Conservation (phyloP, 768 basidiomycete genomes). For the Sarcodon sp. region DNA sequence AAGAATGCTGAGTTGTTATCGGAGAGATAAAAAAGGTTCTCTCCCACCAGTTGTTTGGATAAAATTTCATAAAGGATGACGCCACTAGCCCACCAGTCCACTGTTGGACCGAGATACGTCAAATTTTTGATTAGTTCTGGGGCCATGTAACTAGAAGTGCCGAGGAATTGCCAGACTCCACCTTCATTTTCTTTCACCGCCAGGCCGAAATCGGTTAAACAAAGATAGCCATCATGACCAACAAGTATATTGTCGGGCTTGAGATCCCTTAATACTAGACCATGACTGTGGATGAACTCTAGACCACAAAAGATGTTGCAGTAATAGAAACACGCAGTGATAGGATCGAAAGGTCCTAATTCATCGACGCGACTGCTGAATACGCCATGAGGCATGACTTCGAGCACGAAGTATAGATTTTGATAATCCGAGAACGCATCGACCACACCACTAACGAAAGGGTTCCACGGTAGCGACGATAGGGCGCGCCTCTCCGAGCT, state of each 20-base stretch:
- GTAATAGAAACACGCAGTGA: conserved; percentile 35
- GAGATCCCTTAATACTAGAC: conserved; percentile 40
- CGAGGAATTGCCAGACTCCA: conserved; percentile 21
- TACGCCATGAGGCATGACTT: conserved; percentile 33
- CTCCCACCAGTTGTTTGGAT: conserved; percentile 18
- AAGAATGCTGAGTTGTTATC: background rate
- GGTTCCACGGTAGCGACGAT: conserved; percentile 33
- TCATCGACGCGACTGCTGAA: conserved; percentile 23
- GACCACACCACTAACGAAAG: conserved; percentile 36
- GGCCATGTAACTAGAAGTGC: conserved; percentile 35
- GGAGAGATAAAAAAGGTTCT: conserved; percentile 8
- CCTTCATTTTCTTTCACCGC: conserved; percentile 12
- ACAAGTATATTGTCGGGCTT: conserved; percentile 49
- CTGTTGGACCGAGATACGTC: conserved; percentile 8
- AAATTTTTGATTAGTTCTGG: conserved; percentile 25
- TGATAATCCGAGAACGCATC: conserved; percentile 30
- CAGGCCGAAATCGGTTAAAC: conserved; percentile 38
- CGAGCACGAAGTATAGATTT: conserved; percentile 38
- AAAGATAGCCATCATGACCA: conserved; percentile 41
- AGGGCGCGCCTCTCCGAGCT: conserved; percentile 30
- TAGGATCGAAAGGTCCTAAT: conserved; percentile 17
- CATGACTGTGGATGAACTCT: conserved; percentile 28
- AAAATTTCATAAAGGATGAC: conserved; percentile 41
- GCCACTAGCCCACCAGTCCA: conserved; percentile 49
- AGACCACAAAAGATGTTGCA: conserved; percentile 39